Conservation (phyloP, 2,329 filamentous ascomycete genomes). For the Domatiomyces globalis region DNA sequence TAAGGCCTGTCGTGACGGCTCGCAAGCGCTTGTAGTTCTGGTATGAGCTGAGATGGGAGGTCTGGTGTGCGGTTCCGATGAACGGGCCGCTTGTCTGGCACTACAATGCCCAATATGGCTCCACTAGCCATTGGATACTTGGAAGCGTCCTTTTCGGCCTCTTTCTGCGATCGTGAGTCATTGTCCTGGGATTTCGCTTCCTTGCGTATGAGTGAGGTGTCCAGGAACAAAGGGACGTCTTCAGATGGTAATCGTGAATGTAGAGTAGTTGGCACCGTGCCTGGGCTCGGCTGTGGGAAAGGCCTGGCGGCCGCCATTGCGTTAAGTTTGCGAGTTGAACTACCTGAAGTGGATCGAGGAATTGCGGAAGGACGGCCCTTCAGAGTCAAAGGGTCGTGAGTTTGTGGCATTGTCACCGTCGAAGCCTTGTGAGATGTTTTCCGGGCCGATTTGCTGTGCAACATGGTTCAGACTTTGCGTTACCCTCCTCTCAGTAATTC, state of each 20-base stretch:
- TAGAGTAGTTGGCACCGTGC: neutral
- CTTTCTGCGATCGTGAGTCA: neutral
- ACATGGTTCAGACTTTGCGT: neutral
- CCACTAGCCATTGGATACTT: neutral
- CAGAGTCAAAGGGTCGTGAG: neutral
- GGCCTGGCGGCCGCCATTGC: neutral
- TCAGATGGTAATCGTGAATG: neutral
- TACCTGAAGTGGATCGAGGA: neutral
- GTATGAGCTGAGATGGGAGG: conserved; percentile 16
- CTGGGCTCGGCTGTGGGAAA: neutral
- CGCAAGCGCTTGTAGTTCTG: conserved; percentile 17
- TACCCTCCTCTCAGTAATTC: neutral
- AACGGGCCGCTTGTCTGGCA: conserved; percentile 5
- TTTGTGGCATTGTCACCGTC: neutral
- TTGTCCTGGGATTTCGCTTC: neutral
- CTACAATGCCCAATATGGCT: conserved; percentile 11
- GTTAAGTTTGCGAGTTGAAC: neutral
- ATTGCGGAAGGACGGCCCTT: neutral
- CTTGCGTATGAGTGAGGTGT: neutral
- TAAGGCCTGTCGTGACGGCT: conserved; percentile 2
- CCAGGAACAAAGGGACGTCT: neutral
- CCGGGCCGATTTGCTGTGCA: neutral
- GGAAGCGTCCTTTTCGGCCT: neutral
- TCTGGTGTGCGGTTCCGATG: conserved; percentile 3
- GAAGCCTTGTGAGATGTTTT: neutral